phyloP scores from a whole-genome alignment of 2,329 filamentous ascomycete species.

The Thelonectria olida region DNA sequence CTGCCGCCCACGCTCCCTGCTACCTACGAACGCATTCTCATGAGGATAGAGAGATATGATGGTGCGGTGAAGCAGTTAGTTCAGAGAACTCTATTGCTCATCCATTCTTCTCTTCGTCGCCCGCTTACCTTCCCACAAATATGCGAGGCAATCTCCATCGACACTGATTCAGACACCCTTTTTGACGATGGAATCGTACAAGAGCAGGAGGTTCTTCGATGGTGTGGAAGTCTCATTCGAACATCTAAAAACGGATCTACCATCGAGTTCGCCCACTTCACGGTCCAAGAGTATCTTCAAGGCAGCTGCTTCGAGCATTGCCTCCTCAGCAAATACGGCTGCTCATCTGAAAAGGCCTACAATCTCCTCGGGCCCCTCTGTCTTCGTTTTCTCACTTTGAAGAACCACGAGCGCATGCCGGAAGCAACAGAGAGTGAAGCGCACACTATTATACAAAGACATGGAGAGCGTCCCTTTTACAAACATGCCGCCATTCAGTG shows the following conservation, averaged over 20 bases:
- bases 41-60: not conserved
- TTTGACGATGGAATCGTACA: not conserved
- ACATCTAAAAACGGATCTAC: not conserved
- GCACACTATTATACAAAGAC: not conserved
- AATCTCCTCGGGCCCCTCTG: constrained; percentile 1
- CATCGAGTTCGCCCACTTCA: constrained; percentile 6
- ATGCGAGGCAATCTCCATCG: constrained; percentile 10
- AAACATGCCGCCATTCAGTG: not conserved
- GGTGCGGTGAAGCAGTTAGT: not conserved
- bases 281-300: not conserved
- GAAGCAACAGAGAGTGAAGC: not conserved
- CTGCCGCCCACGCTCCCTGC: constrained; percentile 8
- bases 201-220: not conserved
- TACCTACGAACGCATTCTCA: constrained; percentile 15
- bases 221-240: constrained; percentile 15
- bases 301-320: not conserved
- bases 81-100: not conserved
- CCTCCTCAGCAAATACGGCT: not conserved
- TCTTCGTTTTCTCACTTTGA: constrained; percentile 2
- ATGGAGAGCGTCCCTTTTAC: not conserved
- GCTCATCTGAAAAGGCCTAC: not conserved
- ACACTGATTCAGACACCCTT: not conserved
- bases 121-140: not conserved
- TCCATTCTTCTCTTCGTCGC: not conserved
- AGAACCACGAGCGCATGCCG: not conserved